Evolutionary conservation across 306 rosid genomes (phyloP), one percentile per base, ranked within the genome.

Genomic region (Ziziphus jujuba): DNA sequence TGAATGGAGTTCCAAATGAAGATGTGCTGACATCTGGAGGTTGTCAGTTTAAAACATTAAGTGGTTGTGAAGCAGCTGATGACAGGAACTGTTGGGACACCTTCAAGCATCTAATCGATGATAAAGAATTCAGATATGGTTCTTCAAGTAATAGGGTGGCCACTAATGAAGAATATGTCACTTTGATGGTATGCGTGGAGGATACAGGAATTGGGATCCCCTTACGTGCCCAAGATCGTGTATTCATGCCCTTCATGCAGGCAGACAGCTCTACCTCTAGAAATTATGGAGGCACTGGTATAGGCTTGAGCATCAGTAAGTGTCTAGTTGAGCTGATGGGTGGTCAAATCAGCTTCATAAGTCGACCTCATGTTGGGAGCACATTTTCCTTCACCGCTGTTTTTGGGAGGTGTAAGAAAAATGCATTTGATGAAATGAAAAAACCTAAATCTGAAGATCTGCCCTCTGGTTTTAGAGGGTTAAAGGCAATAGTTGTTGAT

Each of bases 261-360:
- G 99, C 92, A 23, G 99, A 95, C 74, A 95, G 99, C 85, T 95
- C 99, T 49, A 95, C 96, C 33, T 95, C 99, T 49, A 80, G 97
- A 81, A 79, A 91, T 63, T 95, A 90, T 67, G 99, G 99, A 8
- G 99, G 99, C 64, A 95, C 99, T 53, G 99, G 97, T 63, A 95
- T 95, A 33, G 99, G 99, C 60, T 85, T 95, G 84, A 95, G 99
- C 83, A 95, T 95, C 72, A 95, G 95, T 44, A 90, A 95, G 81
- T 95, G 99, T 78, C 75, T 95, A 52, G 99, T 90, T 62, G 99
- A 95, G 70, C 82, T 91, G 47, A 95, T 95, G 97, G 91, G 96
- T 65, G 99, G 99, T 72, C 83, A 87, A 72, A 95, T 95, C 72
- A 77, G 57, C 75, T 95, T 95, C 60, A 56, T 76, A 52, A 95